These are phyloP conservation scores for Clathrus columnatus DNA, from an alignment of 768 basidiomycete species.

Conservation along the genomic window DNA sequence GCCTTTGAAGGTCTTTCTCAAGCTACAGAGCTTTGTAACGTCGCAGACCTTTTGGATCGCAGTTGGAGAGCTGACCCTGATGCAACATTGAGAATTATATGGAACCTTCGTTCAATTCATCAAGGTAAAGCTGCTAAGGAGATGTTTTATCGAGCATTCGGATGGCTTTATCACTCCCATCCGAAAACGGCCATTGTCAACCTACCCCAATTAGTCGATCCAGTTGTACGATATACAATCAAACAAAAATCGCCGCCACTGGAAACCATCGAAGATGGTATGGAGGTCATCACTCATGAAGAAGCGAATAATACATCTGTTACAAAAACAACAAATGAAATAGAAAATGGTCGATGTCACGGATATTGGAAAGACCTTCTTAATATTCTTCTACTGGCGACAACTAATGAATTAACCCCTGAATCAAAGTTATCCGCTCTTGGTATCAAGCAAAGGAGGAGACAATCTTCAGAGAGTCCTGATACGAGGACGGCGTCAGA, in stretches of 20 bases:
- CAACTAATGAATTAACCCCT: conserved; percentile 37
- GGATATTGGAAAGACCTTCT: conserved; percentile 74
- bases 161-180: conserved; percentile 62
- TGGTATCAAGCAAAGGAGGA: not conserved
- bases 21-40: conserved; percentile 12
- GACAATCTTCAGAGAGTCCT: not conserved
- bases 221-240: conserved; percentile 33
- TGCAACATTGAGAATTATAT: conserved; percentile 57
- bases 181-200: conserved; percentile 63
- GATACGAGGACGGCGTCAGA: conserved; percentile 11
- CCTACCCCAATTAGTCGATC: conserved; percentile 43
- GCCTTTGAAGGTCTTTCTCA: conserved; percentile 41
- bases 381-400: conserved; percentile 55
- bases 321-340: conserved; percentile 12
- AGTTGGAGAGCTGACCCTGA: conserved; percentile 52
- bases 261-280: conserved; percentile 4
- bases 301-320: not conserved
- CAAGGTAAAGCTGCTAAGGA: conserved; percentile 58
- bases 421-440: conserved; percentile 10
- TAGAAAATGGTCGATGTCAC: conserved; percentile 28
- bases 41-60: conserved; percentile 32
- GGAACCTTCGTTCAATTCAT: conserved; percentile 60
- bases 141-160: conserved; percentile 49
- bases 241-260: conserved; percentile 17
- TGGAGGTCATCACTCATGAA: conserved; percentile 10